Evolutionary conservation across 306 rosid species (phyloP).

Genomic region (Quercus wislizeni): DNA sequence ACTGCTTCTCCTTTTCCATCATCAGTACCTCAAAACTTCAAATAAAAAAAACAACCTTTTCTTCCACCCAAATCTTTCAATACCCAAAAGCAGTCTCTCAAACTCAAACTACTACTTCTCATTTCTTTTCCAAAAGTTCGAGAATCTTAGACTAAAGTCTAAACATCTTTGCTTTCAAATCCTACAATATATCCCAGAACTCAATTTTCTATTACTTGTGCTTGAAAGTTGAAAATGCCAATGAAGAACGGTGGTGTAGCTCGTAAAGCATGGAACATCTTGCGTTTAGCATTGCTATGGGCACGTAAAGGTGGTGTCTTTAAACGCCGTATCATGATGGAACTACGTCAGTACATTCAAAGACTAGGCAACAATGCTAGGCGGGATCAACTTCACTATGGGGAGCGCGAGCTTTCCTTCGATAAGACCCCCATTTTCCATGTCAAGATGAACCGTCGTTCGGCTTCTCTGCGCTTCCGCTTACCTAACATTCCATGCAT

Average conservation of each 20-base stretch:
- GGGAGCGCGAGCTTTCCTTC: slow-evolving; percentile 79
- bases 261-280: slow-evolving; percentile 59
- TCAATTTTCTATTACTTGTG: neutral
- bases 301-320: slow-evolving; percentile 74
- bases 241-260: slow-evolving; percentile 34
- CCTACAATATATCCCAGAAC: too few relatives aligned
- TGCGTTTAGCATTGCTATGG: slow-evolving; percentile 72
- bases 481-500: slow-evolving; percentile 70
- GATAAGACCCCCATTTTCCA: slow-evolving; percentile 68
- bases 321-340: slow-evolving; percentile 51
- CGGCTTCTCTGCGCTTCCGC: slow-evolving; percentile 57
- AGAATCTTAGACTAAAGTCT: too few relatives aligned
- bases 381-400: slow-evolving; percentile 34
- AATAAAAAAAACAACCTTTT: neutral
- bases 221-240: slow-evolving; percentile 32
- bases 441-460: slow-evolving; percentile 53
- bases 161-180: too few relatives aligned
- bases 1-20: neutral
- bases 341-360: slow-evolving; percentile 56
- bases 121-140: too few relatives aligned
- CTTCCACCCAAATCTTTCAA: neutral
- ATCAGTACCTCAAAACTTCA: neutral
- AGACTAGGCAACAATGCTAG: slow-evolving; percentile 29
- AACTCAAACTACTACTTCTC: neutral
- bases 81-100: neutral